A percentile compares a stretch with the other conserved stretches of the same genome.
phyloP scores from a whole-genome alignment of 129 eudicot species.

The Deinandra increscens region DNA sequence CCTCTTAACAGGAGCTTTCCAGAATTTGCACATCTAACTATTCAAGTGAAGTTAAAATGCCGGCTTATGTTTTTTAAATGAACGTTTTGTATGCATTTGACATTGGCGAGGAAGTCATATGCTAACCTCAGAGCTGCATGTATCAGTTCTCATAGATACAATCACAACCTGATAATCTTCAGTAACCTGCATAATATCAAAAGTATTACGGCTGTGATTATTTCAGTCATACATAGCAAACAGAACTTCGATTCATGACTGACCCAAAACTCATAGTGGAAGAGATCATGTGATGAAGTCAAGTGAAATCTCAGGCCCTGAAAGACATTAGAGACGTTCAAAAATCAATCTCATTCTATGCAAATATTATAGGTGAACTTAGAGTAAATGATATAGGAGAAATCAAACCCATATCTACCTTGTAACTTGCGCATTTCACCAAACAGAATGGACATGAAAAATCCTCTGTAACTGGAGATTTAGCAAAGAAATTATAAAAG shows the following conservation, averaged over 20 bases:
- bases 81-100: neutral
- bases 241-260: conserved; percentile 32
- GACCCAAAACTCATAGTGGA: conserved; percentile 91
- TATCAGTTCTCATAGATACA: conserved; percentile 70
- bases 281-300: conserved; percentile 79
- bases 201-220: conserved; percentile 14
- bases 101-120: conserved; percentile 5
- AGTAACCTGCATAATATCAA: conserved; percentile 51
- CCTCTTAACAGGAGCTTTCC: neutral
- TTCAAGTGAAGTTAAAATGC: neutral
- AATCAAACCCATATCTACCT: conserved; percentile 50
- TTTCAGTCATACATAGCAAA: conserved; percentile 14
- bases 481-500: conserved; percentile 4
- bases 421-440: conserved; percentile 86
- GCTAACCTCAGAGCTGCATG: conserved; percentile 71
- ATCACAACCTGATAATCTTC: conserved; percentile 83
- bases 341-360: neutral
- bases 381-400: conserved; percentile 6
- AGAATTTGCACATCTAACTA: conserved; percentile 4
- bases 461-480: conserved; percentile 88
- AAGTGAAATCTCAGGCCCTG: conserved; percentile 88
- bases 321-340: conserved; percentile 17
- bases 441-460: conserved; percentile 95
- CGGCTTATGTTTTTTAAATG: neutral
- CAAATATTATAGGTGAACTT: conserved; percentile 13